Percentiles rank a stretch among this genome's conserved stretches.
Conservation (phyloP, 805 yeast genomes). For the Yarrowia phangngaensis region DNA sequence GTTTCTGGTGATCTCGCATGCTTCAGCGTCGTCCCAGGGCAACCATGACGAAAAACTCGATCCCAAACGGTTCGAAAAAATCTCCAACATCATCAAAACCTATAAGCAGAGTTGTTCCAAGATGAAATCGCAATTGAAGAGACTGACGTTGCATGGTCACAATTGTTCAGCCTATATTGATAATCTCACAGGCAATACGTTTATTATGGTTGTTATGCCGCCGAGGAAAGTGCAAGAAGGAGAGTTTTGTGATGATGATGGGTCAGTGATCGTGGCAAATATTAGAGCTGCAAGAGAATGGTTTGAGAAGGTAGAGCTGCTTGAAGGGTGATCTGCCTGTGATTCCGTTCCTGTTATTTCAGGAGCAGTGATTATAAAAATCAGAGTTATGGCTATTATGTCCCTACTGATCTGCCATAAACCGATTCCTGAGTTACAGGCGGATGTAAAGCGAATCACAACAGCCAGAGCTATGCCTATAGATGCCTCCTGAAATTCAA, state of each 20-base stretch:
- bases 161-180: slow-evolving; percentile 43
- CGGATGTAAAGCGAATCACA: too few relatives aligned
- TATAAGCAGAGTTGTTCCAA: slow-evolving; percentile 89
- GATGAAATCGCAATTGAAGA: slow-evolving; percentile 77
- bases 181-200: slow-evolving; percentile 44
- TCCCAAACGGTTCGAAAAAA: slow-evolving; percentile 91
- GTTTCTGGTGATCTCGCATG: slow-evolving; percentile 68
- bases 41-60: slow-evolving; percentile 47
- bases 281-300: slow-evolving; percentile 40
- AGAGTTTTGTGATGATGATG: slow-evolving; percentile 34
- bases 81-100: slow-evolving; percentile 87
- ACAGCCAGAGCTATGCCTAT: too few relatives aligned
- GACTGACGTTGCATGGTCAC: slow-evolving; percentile 61
- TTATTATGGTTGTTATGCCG: slow-evolving; percentile 45
- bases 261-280: slow-evolving; percentile 39
- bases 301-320: slow-evolving; percentile 42
- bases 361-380: too few relatives aligned
- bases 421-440: too few relatives aligned
- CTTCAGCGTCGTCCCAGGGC: slow-evolving; percentile 31
- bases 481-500: too few relatives aligned
- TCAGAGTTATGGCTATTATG: too few relatives aligned
- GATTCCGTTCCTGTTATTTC: too few relatives aligned
- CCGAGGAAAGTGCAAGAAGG: slow-evolving; percentile 32
- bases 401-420: too few relatives aligned
- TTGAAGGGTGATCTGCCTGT: slow-evolving; percentile 15